Base-by-base conservation (phyloP, 805 yeast species). In the Candida boleticola region DNA sequence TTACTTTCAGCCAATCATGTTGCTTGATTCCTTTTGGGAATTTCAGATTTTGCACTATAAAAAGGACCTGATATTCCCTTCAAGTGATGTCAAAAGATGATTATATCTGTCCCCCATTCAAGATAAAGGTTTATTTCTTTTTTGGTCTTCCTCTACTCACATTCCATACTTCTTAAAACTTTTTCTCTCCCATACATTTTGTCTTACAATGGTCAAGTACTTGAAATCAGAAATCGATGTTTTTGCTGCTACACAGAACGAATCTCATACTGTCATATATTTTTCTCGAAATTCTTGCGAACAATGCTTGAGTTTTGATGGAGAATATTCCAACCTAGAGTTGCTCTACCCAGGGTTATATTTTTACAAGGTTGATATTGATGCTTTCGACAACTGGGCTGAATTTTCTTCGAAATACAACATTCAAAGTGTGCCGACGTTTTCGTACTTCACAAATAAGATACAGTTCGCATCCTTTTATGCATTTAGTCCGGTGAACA, bases 401-500 rank as follows among this genome's bases (percentile, higher is more conserved):
- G 21, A 17, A n/a, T 31, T n/a, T 31, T 16, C 35, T 6, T 5
- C 4, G 11, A 31, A 11, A 17, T n/a, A 31, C 22, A 31, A 19
- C 6, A 31, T 31, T n/a, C 11, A 9, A 19, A 18, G n/a, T 14
- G 16, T 31, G 20, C 35, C 35, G 16, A 17, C 11, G 6, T 31
- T 31, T 31, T 31, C 35, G 9, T 31, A 31, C 13, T 31, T 5
- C 13, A 31, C 35, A 6, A 31, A 31, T 16, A 17, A 31, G 4
- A n/a, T 6, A 9, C 35, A 31, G 13, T 31, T 5, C 16, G 35
- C 35, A 7, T 31, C 35, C 13, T 19, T 14, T 17, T 19, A 31
- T 31, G 35, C 35, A 6, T 31, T 31, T 11, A 31, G 35, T 17
- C 35, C 35, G 9, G 21, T 31, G 21, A 31, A 31, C 16, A 31